Evolutionary conservation across 2,329 filamentous ascomycete genomes (phyloP).

Genomic region (Curvularia eragrostidis): DNA sequence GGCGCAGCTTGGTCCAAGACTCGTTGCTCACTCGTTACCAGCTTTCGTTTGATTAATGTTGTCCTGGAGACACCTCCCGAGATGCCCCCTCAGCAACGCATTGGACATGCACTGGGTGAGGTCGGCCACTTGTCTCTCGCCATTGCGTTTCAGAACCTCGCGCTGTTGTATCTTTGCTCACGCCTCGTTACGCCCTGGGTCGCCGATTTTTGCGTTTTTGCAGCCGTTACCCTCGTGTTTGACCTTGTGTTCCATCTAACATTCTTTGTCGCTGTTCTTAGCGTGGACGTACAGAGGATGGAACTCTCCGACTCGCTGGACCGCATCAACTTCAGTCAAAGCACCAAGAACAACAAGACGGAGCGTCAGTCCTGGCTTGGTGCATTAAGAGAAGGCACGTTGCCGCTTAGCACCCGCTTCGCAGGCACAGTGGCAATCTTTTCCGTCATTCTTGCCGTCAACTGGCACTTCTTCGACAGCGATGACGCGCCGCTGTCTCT

Average conservation of each 20-base stretch:
- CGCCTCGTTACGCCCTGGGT: slow-evolving; percentile 72
- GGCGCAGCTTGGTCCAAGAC: background rate
- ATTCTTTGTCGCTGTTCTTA: slow-evolving; percentile 80
- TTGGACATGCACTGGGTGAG: slow-evolving; percentile 76
- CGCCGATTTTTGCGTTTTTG: slow-evolving; percentile 77
- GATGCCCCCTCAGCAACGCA: slow-evolving; percentile 70
- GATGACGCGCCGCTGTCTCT: slow-evolving; percentile 51
- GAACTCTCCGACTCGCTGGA: slow-evolving; percentile 76
- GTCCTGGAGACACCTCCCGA: slow-evolving; percentile 75
- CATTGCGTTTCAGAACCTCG: slow-evolving; percentile 71
- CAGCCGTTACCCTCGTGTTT: slow-evolving; percentile 74
- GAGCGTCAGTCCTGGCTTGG: slow-evolving; percentile 64
- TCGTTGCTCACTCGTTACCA: slow-evolving; percentile 30
- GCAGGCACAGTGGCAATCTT: slow-evolving; percentile 77
- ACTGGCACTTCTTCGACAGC: slow-evolving; percentile 78
- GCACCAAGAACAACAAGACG: slow-evolving; percentile 57
- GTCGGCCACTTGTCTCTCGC: slow-evolving; percentile 73
- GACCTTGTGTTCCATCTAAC: slow-evolving; percentile 81
- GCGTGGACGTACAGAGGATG: slow-evolving; percentile 77
- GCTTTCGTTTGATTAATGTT: slow-evolving; percentile 76
- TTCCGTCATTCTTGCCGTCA: slow-evolving; percentile 73
- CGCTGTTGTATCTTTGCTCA: slow-evolving; percentile 71
- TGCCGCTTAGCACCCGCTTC: slow-evolving; percentile 74
- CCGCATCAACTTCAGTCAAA: slow-evolving; percentile 43
- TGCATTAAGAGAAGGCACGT: slow-evolving; percentile 67